Percentiles rank a stretch among this genome's conserved stretches.
Evolutionary conservation across 441 rosid genomes (phyloP).

Genomic region (Aquilaria agallochum): DNA sequence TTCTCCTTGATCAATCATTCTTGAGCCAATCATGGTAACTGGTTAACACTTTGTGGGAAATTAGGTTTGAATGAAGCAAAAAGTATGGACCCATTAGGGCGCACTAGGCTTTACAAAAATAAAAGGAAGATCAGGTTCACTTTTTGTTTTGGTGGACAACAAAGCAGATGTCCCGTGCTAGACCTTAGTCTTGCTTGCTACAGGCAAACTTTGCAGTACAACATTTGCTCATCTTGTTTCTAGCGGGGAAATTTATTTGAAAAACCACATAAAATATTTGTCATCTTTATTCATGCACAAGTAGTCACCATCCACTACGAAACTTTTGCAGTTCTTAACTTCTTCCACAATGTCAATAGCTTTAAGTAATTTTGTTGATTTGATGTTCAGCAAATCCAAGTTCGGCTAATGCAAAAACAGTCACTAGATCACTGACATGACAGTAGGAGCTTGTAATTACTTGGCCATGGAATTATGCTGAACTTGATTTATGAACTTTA

Average conservation of each 20-base stretch:
- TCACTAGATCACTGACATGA: too few species aligned
- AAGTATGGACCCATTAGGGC: conserved; percentile 40
- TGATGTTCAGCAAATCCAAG: too few species aligned
- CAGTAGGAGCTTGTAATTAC: too few species aligned
- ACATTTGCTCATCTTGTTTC: background rate
- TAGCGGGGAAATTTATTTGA: too few species aligned
- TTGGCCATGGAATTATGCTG: background rate
- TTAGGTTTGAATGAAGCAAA: conserved; percentile 22
- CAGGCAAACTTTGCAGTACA: conserved; percentile 16
- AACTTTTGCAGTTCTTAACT: background rate
- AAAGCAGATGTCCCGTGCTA: conserved; percentile 35
- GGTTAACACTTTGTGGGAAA: conserved; percentile 19
- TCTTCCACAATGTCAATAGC: background rate
- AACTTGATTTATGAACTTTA: conserved; percentile 9
- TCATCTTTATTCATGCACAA: too few species aligned
- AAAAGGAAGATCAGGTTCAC: conserved; percentile 26
- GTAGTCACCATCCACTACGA: too few species aligned
- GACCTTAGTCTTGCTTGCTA: conserved; percentile 26
- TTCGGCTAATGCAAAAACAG: too few species aligned
- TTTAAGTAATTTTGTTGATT: background rate
- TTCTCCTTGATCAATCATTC: conserved; percentile 14
- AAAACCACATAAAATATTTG: too few species aligned
- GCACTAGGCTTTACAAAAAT: conserved; percentile 27
- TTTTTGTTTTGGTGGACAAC: conserved; percentile 33
- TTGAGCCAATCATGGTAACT: conserved; percentile 24